Base-by-base conservation (phyloP, 129 eudicot genomes). In the Sambucus nigra region DNA sequence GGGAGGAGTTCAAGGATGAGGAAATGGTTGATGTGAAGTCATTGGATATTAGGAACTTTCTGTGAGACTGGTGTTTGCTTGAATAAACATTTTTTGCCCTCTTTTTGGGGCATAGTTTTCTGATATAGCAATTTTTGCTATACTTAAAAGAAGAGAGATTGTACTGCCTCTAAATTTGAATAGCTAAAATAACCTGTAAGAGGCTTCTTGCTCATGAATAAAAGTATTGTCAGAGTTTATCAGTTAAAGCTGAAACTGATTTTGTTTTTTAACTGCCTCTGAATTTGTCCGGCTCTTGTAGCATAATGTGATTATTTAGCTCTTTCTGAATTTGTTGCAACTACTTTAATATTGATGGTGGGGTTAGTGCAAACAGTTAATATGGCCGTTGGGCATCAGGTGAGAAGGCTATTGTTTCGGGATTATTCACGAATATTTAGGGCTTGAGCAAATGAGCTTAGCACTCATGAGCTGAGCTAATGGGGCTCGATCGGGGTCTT, bases 1-100 rank as follows among this genome's bases (percentile, higher is more conserved):
- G 91, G 76, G 85, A 82, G 61, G 93, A 82, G 66, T 74, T 71
- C 73, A 78, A 78, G 70, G 93, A 71, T 31, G 86, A 82, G 67
- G 77, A 76, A 24, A 67, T 73, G 75, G 70, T 56, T 16, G 72
- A 60, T 12, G 93, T 75, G 64, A 82, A 78, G 80, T 69, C 79
- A 10, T 35, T 84, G 57, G 87, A 80, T 74, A 66, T 76, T 59
- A 28, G 86, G 61, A 84, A 80, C 71, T 77, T 84, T 71, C 29
- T 84, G 25, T 84, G 54, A 73, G 44, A 19, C 1, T 0, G 7
- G 19, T 35, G 18, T 51, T 25, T 51, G 57, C 38, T 51, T 26
- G 25, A 60, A 52, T 42, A 53, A 45, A 28, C 6, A 19, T 35
- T 2, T 35, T 35, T 35, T 7, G 8, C 9, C 42, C 25, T 40